Base-by-base conservation (phyloP, 768 basidiomycete genomes). In the Tubosaeta sp. region DNA sequence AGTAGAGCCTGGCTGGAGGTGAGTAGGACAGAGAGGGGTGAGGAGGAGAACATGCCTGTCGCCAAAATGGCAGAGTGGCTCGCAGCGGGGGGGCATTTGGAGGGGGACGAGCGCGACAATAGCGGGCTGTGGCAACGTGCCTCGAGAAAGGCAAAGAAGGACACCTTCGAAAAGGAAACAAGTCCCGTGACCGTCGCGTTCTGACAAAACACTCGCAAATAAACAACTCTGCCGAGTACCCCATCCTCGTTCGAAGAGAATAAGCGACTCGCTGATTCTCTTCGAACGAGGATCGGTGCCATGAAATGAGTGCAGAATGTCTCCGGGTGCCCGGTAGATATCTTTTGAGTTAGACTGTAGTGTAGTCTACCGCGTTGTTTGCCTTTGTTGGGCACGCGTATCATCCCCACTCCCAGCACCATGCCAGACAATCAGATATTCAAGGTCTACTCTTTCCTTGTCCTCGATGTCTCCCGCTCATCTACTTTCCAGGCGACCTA, bases 401-500 rank as follows among this genome's bases (percentile, higher is more conserved):
- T 42, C 46, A 30, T 44, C 42, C 29, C 44, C 18, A 22, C 40
- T 16, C 40, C 24, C 40, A 16, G 29, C 29, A 19, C 56, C 25
- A 90, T 90, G 89, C 86, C 89, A 19, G 88, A 90, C 59, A 78
- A 80, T 44, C 87, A 90, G 67, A 92, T 93, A 66, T 93, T 92
- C 79, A 93, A 93, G 83, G 90, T 84, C 57, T n/a, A n/a, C 24
- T 53, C 40, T 21, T 31, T 32, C 14, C 38, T 29, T 34, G 41
- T 43, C 11, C 0, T 32, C 32, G 8, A 19, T 44, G 44, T 12
- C 43, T 14, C 7, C 21, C 29, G n/a, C 55, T 58, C 49, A 61
- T 25, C 43, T 44, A 45, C 53, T 48, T 58, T 46, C 31, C 65
- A 93, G 90, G 90, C 90, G 53, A 93, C 90, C 19, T 93, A 93